Conservation (phyloP, 2,329 filamentous ascomycete genomes). For the Pyricularia sp. region DNA sequence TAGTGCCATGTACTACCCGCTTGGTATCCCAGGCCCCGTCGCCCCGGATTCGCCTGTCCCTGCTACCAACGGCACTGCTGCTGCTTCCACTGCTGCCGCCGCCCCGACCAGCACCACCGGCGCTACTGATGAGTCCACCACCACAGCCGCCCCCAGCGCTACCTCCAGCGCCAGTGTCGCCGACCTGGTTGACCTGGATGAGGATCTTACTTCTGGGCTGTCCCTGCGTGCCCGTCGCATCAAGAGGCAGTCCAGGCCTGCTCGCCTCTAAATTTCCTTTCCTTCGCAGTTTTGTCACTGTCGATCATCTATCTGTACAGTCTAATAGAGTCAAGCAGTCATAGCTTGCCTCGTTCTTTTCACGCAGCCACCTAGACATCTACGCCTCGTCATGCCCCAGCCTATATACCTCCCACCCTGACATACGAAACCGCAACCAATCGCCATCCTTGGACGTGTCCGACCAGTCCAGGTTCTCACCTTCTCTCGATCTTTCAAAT, state of each 20-base stretch:
- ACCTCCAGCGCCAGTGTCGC: neutral
- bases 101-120: too few relatives aligned
- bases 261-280: neutral
- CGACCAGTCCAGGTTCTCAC: neutral
- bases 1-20: constrained; percentile 5
- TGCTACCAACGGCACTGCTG: neutral
- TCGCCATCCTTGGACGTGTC: neutral
- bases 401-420: neutral
- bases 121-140: neutral
- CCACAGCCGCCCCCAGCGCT: neutral
- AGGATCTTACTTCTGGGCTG: neutral
- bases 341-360: neutral
- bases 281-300: neutral
- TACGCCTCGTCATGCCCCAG: neutral
- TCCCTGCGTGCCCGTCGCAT: neutral
- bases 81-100: too few relatives aligned
- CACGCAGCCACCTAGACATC: neutral
- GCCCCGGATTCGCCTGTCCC: neutral
- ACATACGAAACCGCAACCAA: neutral
- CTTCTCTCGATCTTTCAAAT: neutral
- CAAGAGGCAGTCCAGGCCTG: neutral
- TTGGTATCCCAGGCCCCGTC: neutral
- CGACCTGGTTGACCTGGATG: neutral
- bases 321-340: neutral
- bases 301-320: neutral